Evolutionary conservation across 768 basidiomycete genomes (phyloP).

Genomic region (Tephrocybe sp.): DNA sequence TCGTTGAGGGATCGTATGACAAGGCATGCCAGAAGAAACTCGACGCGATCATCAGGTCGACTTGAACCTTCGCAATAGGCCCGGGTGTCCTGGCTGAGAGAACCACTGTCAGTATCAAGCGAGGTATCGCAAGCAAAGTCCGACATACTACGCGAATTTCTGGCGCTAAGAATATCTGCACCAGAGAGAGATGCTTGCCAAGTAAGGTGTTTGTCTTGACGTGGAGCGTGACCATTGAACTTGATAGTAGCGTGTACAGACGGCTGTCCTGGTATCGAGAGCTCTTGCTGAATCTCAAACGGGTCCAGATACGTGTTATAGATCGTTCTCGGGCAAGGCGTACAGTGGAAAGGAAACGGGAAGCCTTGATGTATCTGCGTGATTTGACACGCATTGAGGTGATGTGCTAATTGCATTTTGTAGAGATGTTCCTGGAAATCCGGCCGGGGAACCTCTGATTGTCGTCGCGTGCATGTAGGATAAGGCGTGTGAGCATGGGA

Average conservation of each 20-base stretch:
- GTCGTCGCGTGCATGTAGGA: background rate
- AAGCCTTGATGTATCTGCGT: conserved; percentile 32
- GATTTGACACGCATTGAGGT: conserved; percentile 28
- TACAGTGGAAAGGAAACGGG: conserved; percentile 27
- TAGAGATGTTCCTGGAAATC: conserved; percentile 13
- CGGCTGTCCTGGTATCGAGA: conserved; percentile 18
- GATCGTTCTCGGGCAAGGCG: conserved; percentile 20
- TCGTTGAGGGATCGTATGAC: conserved; percentile 27
- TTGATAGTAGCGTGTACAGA: conserved; percentile 23
- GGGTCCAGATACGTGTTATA: conserved; percentile 25
- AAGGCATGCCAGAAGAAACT: conserved; percentile 30
- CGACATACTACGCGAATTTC: conserved; percentile 25
- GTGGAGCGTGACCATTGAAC: conserved; percentile 20
- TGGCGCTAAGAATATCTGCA: conserved; percentile 17
- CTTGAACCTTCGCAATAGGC: conserved; percentile 36
- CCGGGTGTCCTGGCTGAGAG: conserved; percentile 20
- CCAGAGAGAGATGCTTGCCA: conserved; percentile 30
- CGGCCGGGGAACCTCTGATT: background rate
- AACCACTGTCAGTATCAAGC: conserved; percentile 1
- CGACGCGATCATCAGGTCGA: conserved; percentile 30
- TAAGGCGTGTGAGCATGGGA: conserved; percentile 4
- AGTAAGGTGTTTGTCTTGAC: conserved; percentile 19
- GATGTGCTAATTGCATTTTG: conserved; percentile 27
- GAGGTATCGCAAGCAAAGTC: background rate
- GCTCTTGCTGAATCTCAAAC: conserved; percentile 33